Evolutionary conservation across 441 rosid genomes (phyloP).

Genomic region (Jatropha podagrica): DNA sequence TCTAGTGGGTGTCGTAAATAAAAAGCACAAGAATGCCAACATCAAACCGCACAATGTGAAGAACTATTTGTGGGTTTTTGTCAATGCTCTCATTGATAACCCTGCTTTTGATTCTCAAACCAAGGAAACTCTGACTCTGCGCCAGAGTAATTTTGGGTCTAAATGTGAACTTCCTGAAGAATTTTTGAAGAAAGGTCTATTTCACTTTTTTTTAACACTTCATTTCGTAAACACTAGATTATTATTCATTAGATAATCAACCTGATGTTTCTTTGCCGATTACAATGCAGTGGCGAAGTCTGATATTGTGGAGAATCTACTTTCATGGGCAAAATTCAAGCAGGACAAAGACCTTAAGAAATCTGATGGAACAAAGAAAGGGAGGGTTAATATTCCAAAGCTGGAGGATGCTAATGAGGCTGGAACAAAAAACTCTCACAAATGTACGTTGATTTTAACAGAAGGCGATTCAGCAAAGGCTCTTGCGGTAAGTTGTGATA

Average conservation of each 20-base stretch:
- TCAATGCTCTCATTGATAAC: slow-evolving; percentile 92
- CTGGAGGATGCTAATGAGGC: slow-evolving; percentile 94
- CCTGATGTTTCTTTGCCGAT: not conserved
- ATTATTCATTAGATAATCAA: not conserved
- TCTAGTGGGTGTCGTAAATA: slow-evolving; percentile 68
- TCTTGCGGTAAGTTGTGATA: slow-evolving; percentile 68
- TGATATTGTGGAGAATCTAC: slow-evolving; percentile 77
- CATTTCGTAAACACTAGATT: not conserved
- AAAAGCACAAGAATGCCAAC: slow-evolving; percentile 82
- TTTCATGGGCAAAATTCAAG: slow-evolving; percentile 89
- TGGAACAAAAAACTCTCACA: slow-evolving; percentile 72
- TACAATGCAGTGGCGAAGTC: slow-evolving; percentile 69
- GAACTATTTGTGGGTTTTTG: slow-evolving; percentile 95
- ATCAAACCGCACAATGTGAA: slow-evolving; percentile 81
- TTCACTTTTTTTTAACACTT: not conserved
- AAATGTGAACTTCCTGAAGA: slow-evolving; percentile 89
- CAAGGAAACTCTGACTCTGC: slow-evolving; percentile 93
- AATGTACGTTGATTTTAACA: slow-evolving; percentile 86
- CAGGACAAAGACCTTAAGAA: slow-evolving; percentile 87
- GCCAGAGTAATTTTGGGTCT: slow-evolving; percentile 93
- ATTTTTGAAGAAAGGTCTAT: slow-evolving; percentile 74
- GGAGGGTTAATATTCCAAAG: slow-evolving; percentile 61
- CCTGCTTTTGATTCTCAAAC: slow-evolving; percentile 99
- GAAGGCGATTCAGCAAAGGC: slow-evolving; percentile 99
- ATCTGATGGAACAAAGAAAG: slow-evolving; percentile 79